Evolutionary conservation across 108 stramenopile genomes (phyloP), one percentile per base, ranked within the genome.

Genomic region (Parietichytrium sp.): DNA sequence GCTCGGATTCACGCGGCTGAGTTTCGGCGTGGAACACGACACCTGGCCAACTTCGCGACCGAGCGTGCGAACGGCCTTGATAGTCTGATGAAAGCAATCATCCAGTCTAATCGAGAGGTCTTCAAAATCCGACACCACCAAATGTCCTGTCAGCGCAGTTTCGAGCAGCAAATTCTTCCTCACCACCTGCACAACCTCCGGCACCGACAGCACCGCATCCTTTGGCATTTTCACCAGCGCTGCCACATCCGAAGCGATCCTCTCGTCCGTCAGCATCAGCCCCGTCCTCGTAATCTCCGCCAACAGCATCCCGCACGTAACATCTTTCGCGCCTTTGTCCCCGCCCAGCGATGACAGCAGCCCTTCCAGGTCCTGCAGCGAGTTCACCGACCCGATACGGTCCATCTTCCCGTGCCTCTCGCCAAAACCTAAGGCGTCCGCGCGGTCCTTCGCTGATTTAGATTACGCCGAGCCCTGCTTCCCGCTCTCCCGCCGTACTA

Each of bases 41-140:
- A 72, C 61, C 61, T 72, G 36, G 33, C 61, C 61, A 12, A n/a
- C 33, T 45, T 27, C 45, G 38, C 61, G 45, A 42, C 33, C 61
- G 10, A n/a, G 10, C 16, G 61, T 45, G 16, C 42, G 10, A n/a
- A 72, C 61, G n/a, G n/a, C n/a, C n/a, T n/a, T n/a, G n/a, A n/a
- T n/a, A n/a, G 61, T 72, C 10, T 45, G 10, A 10, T 72, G 38
- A 72, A 45, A 72, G 61, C 61, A 72, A 13, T 72, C 13, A 42
- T 72, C 25, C 23, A 72, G 61, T 20, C 45, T 33, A n/a, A 45
- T 23, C 42, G 61, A 72, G 15, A 27, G 38, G 61, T 23, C 29
- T n/a, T 72, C 38, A 20, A 72, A 72, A 2, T 72, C 45, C 13
- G 61, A 42, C 23, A 72, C 12, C n/a, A 72, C 61, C 20, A 72